A percentile compares a stretch with the other conserved stretches of the same genome.
phyloP scores from a whole-genome alignment of 208 protist species.

The Leishmania guyanensis region DNA sequence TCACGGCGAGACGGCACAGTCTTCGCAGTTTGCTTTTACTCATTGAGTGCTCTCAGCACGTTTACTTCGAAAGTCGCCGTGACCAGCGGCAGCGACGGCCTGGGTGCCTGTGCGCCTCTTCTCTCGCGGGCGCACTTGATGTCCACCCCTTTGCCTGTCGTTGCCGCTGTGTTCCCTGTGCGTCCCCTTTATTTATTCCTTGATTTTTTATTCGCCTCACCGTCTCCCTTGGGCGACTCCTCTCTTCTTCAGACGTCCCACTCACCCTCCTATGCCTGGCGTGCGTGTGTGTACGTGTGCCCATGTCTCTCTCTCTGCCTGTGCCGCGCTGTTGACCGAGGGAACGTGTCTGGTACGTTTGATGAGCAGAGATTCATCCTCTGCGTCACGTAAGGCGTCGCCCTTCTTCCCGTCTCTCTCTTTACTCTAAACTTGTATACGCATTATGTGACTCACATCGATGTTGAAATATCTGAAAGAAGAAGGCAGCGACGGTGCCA shows the following conservation, averaged over 20 bases:
- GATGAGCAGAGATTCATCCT: neutral
- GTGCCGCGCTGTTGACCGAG: neutral
- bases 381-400: neutral
- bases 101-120: neutral
- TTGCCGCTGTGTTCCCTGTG: neutral
- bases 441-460: no score
- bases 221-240: neutral
- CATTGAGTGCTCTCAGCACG: neutral
- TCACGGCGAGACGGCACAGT: neutral
- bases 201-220: neutral
- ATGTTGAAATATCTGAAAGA: neutral
- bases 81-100: neutral
- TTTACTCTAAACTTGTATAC: no score
- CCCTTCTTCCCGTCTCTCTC: neutral
- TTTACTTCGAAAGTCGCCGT: neutral
- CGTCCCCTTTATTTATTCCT: neutral
- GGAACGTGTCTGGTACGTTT: neutral
- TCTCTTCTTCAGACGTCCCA: neutral
- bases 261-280: neutral
- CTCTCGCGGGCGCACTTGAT: neutral
- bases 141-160: neutral
- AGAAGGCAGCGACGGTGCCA: neutral
- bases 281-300: neutral
- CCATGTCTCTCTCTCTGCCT: neutral
- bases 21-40: neutral